Percentiles rank a stretch among this genome's conserved stretches.
These are phyloP conservation scores for Tolypocladium nubicola DNA, from an alignment of 2,329 filamentous ascomycete species.

Conservation along the genomic window DNA sequence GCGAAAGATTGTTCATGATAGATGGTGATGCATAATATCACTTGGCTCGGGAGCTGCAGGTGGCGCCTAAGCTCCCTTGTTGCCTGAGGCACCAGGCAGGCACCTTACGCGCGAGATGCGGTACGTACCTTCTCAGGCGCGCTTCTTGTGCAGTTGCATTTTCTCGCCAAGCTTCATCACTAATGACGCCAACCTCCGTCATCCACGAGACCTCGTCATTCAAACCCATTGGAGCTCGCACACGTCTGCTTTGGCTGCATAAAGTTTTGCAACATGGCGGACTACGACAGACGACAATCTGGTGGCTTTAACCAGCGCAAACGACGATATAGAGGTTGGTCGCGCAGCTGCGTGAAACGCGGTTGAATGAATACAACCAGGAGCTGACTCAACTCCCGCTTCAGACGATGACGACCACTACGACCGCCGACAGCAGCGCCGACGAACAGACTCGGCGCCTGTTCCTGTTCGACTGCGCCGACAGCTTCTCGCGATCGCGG, in stretches of 20 bases:
- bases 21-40: not conserved
- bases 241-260: not conserved
- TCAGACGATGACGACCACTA: constrained; percentile 65
- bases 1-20: not conserved
- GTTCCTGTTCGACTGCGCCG: constrained; percentile 62
- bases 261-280: constrained; percentile 29
- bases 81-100: not conserved
- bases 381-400: not conserved
- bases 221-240: not conserved
- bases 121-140: not conserved
- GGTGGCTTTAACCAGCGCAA: constrained; percentile 57
- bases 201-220: not conserved
- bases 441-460: constrained; percentile 61
- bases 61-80: too few relatives aligned
- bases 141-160: not conserved
- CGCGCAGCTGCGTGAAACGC: not conserved
- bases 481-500: constrained; percentile 70
- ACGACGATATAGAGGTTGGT: constrained; percentile 66
- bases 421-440: constrained; percentile 62
- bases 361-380: not conserved
- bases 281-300: constrained; percentile 44
- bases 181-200: not conserved
- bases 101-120: not conserved
- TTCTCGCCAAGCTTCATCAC: not conserved
- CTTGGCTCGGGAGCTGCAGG: too few relatives aligned